Base-by-base conservation (phyloP, 2,329 filamentous ascomycete species). In the Niveomyces coronatus region DNA sequence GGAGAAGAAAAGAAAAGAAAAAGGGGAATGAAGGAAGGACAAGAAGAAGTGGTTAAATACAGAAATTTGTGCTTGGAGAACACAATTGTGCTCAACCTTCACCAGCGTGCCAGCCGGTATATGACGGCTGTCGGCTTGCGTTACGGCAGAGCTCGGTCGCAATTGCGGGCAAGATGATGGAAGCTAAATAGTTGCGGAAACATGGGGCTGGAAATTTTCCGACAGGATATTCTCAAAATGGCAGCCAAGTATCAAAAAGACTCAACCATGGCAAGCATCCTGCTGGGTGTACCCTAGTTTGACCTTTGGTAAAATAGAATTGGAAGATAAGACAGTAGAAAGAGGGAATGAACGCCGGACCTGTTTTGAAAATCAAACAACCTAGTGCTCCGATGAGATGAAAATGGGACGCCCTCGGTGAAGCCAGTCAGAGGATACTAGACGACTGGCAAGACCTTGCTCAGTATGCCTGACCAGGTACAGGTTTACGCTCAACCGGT, bases 381-480 rank as follows among this genome's bases (percentile, higher is more conserved):
- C 37, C 31, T 24, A 24, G 28, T 30, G 29, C 37, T 34, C 31
- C 37, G 34, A 34, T 10, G 11, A 37, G 14, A 19, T 22, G 18
- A 20, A 32, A 31, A 13, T 28, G 32, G 27, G 22, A n/a, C n/a
- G n/a, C n/a, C n/a, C 17, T 30, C 18, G 27, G 28, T 20, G 22
- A 18, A 23, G 30, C 24, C 18, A 41, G 38, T 38, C 34, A 31
- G 34, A 37, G n/a, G n/a, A n/a, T 36, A 39, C 37, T 26, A n/a
- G 37, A 27, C 31, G 15, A 17, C 27, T 19, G 9, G 41, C 35
- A n/a, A 22, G 30, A n/a, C 31, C 31, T 16, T 42, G 26, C 41
- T 52, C 36, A 71, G 40, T 66, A 67, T 4, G 70, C 69, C 53
- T 74, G 70, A 24, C 70, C 70, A 5, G 71, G 70, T 28, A 77